Evolutionary conservation across 176 grass and related monocot genomes (phyloP), one percentile per base, ranked within the genome.

Genomic region (Rhipidocladum racemiflorum): DNA sequence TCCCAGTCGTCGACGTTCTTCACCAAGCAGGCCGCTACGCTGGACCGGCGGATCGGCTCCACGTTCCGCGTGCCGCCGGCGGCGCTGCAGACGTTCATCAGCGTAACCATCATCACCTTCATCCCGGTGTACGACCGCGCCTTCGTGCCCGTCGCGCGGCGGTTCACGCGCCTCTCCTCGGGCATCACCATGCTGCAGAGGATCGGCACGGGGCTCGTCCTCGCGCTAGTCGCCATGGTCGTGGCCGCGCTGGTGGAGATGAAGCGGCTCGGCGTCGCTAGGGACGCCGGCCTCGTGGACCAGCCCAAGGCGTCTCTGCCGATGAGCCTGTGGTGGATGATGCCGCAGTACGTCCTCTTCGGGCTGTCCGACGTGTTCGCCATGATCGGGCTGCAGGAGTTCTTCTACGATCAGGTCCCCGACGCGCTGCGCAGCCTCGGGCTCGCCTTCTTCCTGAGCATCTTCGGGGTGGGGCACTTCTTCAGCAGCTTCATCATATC

Each of bases 291-390:
- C 25, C 51, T 83, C 1, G 54, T 90, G 36, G 84, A 90, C 81
- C 34, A 78, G 18, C 88, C 84, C 71, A 86, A 69, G 43, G 34
- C 16, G 25, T 16, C 83, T 12, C 44, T 87, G 74, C 92, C 92
- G 4, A 95, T 98, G 90, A 95, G 87, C 62, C 82, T 98, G 18
- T 98, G 95, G 95, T 98, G 95, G 95, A 77, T 98, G 81, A 75
- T 98, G 65, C 92, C 95, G 16, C 95, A 95, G 78, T 95, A 94
- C 70, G 48, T 89, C 51, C 84, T 93, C 3, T 76, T 84, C 77
- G 95, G 95, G 9, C 78, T 91, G 23, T 73, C 95, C 11, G 92
- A 95, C 67, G 92, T 95, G 35, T 91, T 98, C 85, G 74, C 95
- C 61, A 85, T 98, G 73, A 68, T 95, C 12, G 92, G 95, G 0